Conservation (phyloP, 2,329 filamentous ascomycete genomes). For the Microcyclospora pomicola region DNA sequence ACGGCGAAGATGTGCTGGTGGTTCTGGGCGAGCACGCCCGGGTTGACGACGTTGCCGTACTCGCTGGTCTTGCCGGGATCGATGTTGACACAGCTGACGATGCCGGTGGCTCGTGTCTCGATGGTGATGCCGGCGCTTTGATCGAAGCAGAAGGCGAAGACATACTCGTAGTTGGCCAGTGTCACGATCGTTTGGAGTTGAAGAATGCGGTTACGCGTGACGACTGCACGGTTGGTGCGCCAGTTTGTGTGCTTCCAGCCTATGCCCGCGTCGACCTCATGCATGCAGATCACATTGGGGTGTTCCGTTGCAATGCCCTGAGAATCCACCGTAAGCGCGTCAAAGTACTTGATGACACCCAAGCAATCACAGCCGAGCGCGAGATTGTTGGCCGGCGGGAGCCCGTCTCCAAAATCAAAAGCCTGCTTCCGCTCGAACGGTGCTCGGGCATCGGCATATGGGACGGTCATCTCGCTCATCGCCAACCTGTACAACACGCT, state of each 20-base stretch:
- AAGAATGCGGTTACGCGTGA: constrained; percentile 47
- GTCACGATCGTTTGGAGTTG: constrained; percentile 57
- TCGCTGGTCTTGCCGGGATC: constrained; percentile 39
- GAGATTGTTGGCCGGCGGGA: constrained; percentile 55
- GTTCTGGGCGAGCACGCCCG: constrained; percentile 52
- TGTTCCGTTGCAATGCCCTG: constrained; percentile 41
- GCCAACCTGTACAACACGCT: constrained; percentile 53
- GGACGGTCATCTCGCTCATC: constrained; percentile 47
- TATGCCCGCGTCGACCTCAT: constrained; percentile 57
- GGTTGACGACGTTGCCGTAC: constrained; percentile 45
- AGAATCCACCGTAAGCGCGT: constrained; percentile 39
- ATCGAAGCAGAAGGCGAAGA: constrained; percentile 51
- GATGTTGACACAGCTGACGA: constrained; percentile 46
- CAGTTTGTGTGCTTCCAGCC: constrained; percentile 60
- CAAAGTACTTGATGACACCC: constrained; percentile 43
- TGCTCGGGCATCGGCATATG: constrained; percentile 49
- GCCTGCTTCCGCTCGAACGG: constrained; percentile 58
- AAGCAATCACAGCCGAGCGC: constrained; percentile 55
- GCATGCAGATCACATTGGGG: constrained; percentile 52
- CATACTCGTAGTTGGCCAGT: constrained; percentile 57
- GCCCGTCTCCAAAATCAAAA: constrained; percentile 59
- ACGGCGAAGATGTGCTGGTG: constrained; percentile 58
- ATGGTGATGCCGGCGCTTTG: constrained; percentile 47
- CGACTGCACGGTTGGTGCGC: constrained; percentile 47
- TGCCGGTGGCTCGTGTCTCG: constrained; percentile 52